Evolutionary conservation across 371 early-diverging fungal genomes (phyloP).

Genomic region (Mortierella sp.): DNA sequence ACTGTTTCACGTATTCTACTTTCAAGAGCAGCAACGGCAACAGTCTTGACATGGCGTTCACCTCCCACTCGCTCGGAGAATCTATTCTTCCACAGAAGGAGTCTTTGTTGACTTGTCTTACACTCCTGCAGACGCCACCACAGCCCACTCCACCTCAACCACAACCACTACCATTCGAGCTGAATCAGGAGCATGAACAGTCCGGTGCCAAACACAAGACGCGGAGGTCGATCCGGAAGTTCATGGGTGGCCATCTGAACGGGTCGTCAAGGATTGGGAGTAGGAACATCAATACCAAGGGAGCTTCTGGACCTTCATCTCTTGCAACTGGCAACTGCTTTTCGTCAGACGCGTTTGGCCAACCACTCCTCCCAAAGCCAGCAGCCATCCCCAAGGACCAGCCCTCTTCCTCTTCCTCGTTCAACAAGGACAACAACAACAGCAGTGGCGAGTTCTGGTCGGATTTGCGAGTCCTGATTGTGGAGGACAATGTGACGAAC

Average conservation of each 20-base stretch:
- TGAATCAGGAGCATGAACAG: neutral
- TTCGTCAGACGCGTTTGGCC: neutral
- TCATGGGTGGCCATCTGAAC: slow-evolving; percentile 9
- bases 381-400: no score
- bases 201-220: neutral
- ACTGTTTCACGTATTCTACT: slow-evolving; percentile 14
- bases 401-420: no score
- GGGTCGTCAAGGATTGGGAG: neutral
- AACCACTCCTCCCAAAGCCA: neutral
- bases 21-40: neutral
- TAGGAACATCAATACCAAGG: neutral
- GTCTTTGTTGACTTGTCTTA: neutral
- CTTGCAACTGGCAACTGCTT: neutral
- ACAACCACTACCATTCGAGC: neutral
- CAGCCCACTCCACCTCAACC: neutral
- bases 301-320: neutral
- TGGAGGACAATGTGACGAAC: slow-evolving; percentile 58
- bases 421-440: neutral
- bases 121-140: neutral
- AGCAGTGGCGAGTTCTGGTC: neutral
- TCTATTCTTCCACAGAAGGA: slow-evolving; percentile 10
- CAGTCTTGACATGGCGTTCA: neutral
- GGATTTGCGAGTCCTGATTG: slow-evolving; percentile 49
- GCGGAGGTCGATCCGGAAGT: slow-evolving; percentile 34
- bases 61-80: slow-evolving; percentile 30